A percentile compares a stretch with the other conserved stretches of the same genome.
These are phyloP conservation scores for Psidium friedrichsthalianum DNA, from an alignment of 345 rosid species.

Conservation along the genomic window DNA sequence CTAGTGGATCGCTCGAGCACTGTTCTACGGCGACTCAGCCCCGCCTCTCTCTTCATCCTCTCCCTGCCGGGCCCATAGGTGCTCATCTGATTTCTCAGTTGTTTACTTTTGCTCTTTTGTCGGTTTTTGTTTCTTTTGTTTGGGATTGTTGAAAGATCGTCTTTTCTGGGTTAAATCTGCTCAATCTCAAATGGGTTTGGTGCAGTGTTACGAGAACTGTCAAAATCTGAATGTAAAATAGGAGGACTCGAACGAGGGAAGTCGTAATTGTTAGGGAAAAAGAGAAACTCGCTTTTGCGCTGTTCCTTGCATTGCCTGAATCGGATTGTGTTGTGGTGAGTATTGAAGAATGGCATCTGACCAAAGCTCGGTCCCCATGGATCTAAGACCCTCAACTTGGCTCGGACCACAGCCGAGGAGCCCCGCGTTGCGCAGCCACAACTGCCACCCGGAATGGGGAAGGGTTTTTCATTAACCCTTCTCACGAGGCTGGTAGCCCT, in stretches of 20 bases:
- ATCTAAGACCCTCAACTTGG: conserved; percentile 34
- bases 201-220: neutral
- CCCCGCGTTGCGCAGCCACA: conserved; percentile 24
- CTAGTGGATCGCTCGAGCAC: neutral
- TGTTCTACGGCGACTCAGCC: neutral
- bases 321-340: neutral
- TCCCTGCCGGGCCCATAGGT: neutral
- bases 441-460: conserved; percentile 17
- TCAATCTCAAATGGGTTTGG: neutral
- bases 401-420: conserved; percentile 30
- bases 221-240: neutral
- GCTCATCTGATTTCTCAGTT: neutral
- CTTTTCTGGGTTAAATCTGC: neutral
- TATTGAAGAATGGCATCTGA: conserved; percentile 49
- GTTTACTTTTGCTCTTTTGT: neutral
- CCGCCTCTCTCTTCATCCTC: neutral
- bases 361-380: conserved; percentile 33
- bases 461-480: conserved; percentile 13
- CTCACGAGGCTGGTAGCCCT: conserved; percentile 17
- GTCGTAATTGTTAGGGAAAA: neutral
- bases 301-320: neutral
- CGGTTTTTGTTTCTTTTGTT: neutral
- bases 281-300: neutral
- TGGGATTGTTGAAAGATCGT: neutral
- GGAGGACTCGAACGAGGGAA: neutral